Base-by-base conservation (phyloP, 1,284 basidiomycete genomes). In the Xerocomus amazonicus region DNA sequence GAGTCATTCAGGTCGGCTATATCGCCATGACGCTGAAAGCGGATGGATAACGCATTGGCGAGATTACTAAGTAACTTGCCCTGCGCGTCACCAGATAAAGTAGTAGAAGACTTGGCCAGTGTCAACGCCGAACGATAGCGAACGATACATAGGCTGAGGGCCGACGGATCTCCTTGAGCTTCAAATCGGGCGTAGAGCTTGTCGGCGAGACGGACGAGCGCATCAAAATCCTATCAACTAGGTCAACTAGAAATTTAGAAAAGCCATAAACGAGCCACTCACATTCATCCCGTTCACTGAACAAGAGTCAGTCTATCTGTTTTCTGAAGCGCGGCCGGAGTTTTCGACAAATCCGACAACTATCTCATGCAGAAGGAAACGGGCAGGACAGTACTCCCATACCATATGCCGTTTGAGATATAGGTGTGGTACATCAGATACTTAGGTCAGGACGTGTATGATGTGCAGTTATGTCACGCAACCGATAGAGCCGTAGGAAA, bases 1-100 rank as follows among this genome's bases (percentile, higher is more conserved):
- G 70, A 67, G 33, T 62, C 59, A 7, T 70, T 58, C 14, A 73
- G 45, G 51, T 73, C 69, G 14, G 59, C 58, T 26, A 60, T 47
- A 38, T 62, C 55, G 0, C 64, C 62, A 17, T 57, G 50, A 31
- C 58, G 56, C 31, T 60, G 54, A 52, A 67, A 72, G 16, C 66
- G 64, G 13, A 56, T 55, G 28, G 56, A 56, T 4, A 71, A 49
- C 14, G 63, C 61, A 16, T 51, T 59, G n/a, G 65, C 70, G 29
- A 73, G 62, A 45, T 68, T 68, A 16, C 53, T 54, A 35, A 58
- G 53, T 17, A 68, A 13, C 34, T 61, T 66, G 52, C 65, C 57
- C n/a, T 47, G 53, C 28, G 43, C 50, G 40, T 64, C 55, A 38
- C 48, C 41, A 3, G 61, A 53, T n/a, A 59, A 43, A 9, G 46